A percentile compares a stretch with the other conserved stretches of the same genome.
Evolutionary conservation across 495 filamentous ascomycete genomes (phyloP).

Genomic region (Penicillium salamii): DNA sequence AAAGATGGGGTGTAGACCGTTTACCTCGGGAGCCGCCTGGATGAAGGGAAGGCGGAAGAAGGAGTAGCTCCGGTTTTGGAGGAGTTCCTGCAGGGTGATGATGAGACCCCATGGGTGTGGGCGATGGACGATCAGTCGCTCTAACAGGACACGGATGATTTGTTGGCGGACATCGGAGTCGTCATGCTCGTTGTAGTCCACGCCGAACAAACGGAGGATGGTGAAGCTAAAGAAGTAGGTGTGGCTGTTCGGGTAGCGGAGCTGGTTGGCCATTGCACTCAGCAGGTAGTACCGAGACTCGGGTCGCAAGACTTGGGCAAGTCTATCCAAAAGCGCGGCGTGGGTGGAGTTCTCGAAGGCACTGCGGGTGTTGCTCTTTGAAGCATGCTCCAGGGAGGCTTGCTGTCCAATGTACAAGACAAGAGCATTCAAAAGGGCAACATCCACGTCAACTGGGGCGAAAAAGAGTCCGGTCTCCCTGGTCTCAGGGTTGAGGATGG

Average conservation of each 20-base stretch:
- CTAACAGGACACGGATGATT: constrained; percentile 81
- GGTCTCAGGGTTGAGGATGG: constrained; percentile 52
- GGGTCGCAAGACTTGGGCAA: constrained; percentile 69
- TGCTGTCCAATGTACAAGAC: constrained; percentile 77
- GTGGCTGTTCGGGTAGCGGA: constrained; percentile 83
- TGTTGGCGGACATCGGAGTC: constrained; percentile 83
- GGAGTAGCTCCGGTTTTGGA: constrained; percentile 82
- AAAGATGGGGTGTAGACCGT: constrained; percentile 6
- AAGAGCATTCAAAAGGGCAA: constrained; percentile 72
- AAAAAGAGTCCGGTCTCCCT: constrained; percentile 60
- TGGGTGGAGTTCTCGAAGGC: constrained; percentile 76
- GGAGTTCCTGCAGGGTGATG: constrained; percentile 82
- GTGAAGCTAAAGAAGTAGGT: constrained; percentile 93
- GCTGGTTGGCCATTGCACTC: constrained; percentile 82
- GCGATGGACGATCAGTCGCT: constrained; percentile 83
- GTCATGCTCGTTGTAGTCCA: constrained; percentile 71
- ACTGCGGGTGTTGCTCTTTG: constrained; percentile 54
- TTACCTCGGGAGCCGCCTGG: constrained; percentile 81
- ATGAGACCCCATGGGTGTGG: constrained; percentile 97
- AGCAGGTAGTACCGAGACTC: constrained; percentile 84
- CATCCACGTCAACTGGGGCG: constrained; percentile 61
- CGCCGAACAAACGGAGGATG: constrained; percentile 81
- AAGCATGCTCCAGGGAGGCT: constrained; percentile 55
- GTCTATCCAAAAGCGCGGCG: constrained; percentile 66
- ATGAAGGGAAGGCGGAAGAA: constrained; percentile 94